A percentile compares a stretch with the other conserved stretches of the same genome.
These are phyloP conservation scores for Beauveria sp. DNA, from an alignment of 2,329 filamentous ascomycete species.

Conservation along the genomic window DNA sequence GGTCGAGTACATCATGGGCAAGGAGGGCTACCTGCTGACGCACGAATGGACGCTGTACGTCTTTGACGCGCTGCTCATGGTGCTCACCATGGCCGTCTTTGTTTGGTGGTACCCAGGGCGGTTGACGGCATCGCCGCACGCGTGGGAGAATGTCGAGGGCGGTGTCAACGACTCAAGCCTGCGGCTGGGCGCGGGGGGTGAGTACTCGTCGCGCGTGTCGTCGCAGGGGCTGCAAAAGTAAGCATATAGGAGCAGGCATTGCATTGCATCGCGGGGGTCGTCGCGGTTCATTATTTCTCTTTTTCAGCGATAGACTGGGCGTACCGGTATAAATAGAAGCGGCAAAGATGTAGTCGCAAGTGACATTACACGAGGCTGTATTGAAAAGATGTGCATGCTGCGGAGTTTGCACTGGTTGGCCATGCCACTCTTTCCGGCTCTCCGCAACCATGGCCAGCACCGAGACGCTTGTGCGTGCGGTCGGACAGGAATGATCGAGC, in stretches of 20 bases:
- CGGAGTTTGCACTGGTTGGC: background rate
- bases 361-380: background rate
- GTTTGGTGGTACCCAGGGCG: constrained; percentile 16
- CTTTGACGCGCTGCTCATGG: constrained; percentile 29
- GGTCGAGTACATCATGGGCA: constrained; percentile 39
- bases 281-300: background rate
- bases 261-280: background rate
- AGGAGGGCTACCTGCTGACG: constrained; percentile 30
- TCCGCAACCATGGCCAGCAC: background rate
- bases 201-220: background rate
- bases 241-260: background rate
- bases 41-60: constrained; percentile 37
- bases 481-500: too few relatives aligned
- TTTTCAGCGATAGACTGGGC: background rate
- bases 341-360: background rate
- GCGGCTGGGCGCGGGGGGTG: constrained; percentile 4
- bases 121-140: constrained; percentile 8
- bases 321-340: background rate
- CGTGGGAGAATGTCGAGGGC: background rate
- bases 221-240: background rate
- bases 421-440: too few relatives aligned
- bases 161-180: background rate
- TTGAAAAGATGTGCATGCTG: background rate
- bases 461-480: too few relatives aligned
- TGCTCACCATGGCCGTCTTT: constrained; percentile 17